Evolutionary conservation across 441 rosid species (phyloP).

Genomic region (Geranium incanum): DNA sequence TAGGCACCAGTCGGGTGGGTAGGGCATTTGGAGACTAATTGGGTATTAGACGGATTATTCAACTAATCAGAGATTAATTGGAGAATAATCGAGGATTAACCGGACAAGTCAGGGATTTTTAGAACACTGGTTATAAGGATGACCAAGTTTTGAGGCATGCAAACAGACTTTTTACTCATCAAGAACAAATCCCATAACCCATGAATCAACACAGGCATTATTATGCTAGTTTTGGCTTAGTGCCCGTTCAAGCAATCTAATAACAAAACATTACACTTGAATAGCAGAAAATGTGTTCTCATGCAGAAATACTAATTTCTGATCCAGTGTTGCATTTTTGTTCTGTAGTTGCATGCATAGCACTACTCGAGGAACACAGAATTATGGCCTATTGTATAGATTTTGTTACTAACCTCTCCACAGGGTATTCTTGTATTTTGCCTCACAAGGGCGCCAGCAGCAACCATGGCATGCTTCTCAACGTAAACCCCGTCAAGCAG

Average conservation of each 20-base stretch:
- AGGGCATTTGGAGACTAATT: no score
- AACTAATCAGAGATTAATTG: no score
- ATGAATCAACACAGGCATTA: background rate
- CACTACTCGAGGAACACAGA: background rate
- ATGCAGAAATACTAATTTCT: background rate
- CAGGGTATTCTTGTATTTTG: constrained; percentile 2
- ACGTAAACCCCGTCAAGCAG: constrained; percentile 74
- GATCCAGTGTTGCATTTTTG: background rate
- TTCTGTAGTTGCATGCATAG: background rate
- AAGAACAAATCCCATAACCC: background rate
- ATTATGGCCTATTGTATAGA: background rate
- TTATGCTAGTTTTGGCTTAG: background rate
- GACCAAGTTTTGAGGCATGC: background rate
- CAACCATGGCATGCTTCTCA: constrained; percentile 1
- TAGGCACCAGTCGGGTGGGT: no score
- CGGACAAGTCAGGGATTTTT: no score
- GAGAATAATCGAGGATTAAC: no score
- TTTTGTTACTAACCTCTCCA: background rate
- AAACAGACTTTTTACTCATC: background rate
- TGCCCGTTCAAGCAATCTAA: background rate
- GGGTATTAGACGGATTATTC: no score
- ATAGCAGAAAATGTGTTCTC: background rate
- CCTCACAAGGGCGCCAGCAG: constrained; percentile 2
- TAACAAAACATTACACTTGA: no score
- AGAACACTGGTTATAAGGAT: background rate